phyloP scores from a whole-genome alignment of 768 basidiomycete genomes.

The Boletus bicolor region DNA sequence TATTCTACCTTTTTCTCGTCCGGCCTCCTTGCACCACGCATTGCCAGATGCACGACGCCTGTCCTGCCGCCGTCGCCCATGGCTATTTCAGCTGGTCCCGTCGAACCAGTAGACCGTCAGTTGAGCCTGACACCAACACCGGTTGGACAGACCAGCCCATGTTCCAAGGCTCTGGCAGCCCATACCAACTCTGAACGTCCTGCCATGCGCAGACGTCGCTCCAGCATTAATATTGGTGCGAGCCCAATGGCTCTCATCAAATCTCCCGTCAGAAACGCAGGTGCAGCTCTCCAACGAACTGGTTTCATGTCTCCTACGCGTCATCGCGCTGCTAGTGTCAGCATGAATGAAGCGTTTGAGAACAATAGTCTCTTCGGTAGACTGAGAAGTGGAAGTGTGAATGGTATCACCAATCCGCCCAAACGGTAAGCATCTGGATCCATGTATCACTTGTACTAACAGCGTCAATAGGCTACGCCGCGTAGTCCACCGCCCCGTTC shows the following conservation, averaged over 20 bases:
- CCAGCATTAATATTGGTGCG: conserved; percentile 53
- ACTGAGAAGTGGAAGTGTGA: conserved; percentile 53
- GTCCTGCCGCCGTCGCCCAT: conserved; percentile 25
- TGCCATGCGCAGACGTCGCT: conserved; percentile 57
- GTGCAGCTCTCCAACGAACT: conserved; percentile 48
- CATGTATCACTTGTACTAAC: conserved; percentile 1
- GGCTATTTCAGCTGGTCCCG: conserved; percentile 15
- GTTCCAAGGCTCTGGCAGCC: conserved; percentile 22
- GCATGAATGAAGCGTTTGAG: conserved; percentile 33
- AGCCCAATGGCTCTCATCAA: conserved; percentile 59
- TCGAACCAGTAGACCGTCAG: conserved; percentile 36
- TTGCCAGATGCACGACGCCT: conserved; percentile 24
- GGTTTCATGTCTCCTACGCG: conserved; percentile 38
- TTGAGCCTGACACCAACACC: conserved; percentile 38
- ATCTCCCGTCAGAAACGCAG: conserved; percentile 50
- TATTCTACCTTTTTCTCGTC: conserved; percentile 73
- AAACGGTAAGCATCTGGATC: conserved; percentile 30
- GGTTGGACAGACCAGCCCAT: conserved; percentile 22
- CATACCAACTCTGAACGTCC: conserved; percentile 31
- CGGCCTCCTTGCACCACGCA: conserved; percentile 56
- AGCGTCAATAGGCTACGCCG: conserved; percentile 38
- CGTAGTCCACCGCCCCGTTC: conserved; percentile 31
- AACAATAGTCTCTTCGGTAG: conserved; percentile 47
- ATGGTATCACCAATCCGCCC: conserved; percentile 29
- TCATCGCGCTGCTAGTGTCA: conserved; percentile 46